A percentile compares a stretch with the other conserved stretches of the same genome.
phyloP scores from a whole-genome alignment of 116 monocot species.

The Dioscorea cayenensis region DNA sequence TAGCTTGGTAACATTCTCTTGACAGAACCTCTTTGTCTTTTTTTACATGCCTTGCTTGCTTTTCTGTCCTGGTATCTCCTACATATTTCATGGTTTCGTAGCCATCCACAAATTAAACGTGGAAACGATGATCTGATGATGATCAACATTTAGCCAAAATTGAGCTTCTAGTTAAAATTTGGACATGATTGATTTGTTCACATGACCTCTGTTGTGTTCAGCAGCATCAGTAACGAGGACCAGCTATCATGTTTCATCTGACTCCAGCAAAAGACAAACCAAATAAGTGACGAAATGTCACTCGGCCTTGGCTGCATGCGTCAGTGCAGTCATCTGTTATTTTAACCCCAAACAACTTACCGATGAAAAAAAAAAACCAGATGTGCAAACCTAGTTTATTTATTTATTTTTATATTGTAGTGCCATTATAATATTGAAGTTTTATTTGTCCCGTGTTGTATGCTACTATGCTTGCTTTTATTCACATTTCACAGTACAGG shows the following conservation, averaged over 20 bases:
- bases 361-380: too few species aligned
- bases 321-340: too few species aligned
- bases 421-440: too few species aligned
- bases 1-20: constrained; percentile 34
- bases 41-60: constrained; percentile 7
- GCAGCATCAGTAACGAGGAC: not conserved
- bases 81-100: too few species aligned
- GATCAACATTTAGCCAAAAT: not conserved
- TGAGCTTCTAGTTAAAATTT: not conserved
- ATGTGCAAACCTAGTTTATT: too few species aligned
- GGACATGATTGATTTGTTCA: not conserved
- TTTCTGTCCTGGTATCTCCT: too few species aligned
- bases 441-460: too few species aligned
- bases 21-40: constrained; percentile 45
- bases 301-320: not conserved
- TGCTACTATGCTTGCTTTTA: too few species aligned
- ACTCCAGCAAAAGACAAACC: not conserved
- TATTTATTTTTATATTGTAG: too few species aligned
- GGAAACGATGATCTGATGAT: constrained; percentile 6
- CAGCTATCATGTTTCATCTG: not conserved
- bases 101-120: too few species aligned
- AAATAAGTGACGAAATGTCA: constrained; percentile 2
- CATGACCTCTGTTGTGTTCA: not conserved
- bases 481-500: too few species aligned
- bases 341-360: too few species aligned